phyloP scores from a whole-genome alignment of 805 yeast species.

The Debaryomyces castellii region DNA sequence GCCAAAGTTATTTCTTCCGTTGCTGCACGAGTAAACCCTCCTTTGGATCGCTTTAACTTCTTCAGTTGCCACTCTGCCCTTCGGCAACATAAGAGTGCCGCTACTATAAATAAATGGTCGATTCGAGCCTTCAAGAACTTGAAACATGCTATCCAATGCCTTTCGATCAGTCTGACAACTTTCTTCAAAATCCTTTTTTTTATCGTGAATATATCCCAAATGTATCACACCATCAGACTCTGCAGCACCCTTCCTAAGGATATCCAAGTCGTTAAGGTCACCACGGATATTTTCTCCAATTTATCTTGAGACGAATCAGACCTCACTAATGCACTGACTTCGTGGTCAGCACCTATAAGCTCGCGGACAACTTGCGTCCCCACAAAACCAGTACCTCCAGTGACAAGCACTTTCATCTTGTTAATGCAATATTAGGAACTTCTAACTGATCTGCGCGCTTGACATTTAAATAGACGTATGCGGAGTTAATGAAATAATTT shows the following conservation, averaged over 20 bases:
- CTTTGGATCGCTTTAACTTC: conserved; percentile 4
- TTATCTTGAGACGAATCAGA: conserved; percentile 25
- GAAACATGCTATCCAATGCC: conserved; percentile 24
- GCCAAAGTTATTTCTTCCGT: conserved; percentile 13
- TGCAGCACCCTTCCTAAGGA: conserved; percentile 21
- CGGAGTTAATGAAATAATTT: too few species aligned
- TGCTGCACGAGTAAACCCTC: conserved; percentile 1
- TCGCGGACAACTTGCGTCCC: conserved; percentile 22
- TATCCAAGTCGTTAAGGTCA: conserved; percentile 22
- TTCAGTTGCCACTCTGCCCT: neutral
- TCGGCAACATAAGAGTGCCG: conserved; percentile 14
- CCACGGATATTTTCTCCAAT: conserved; percentile 26
- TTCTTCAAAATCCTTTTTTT: conserved; percentile 11
- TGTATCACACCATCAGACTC: conserved; percentile 36
- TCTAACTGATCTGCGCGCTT: too few species aligned
- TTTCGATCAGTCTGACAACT: conserved; percentile 17
- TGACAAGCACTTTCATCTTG: conserved; percentile 24
- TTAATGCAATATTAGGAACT: too few species aligned
- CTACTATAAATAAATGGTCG: conserved; percentile 23
- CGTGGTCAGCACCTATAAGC: conserved; percentile 20
- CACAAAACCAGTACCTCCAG: conserved; percentile 37
- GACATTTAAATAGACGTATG: too few species aligned
- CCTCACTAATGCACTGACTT: conserved; percentile 30
- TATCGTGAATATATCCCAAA: conserved; percentile 34
- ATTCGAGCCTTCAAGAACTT: conserved; percentile 24